Evolutionary conservation across 805 yeast species (phyloP).

Genomic region (Yarrowia osloensis): DNA sequence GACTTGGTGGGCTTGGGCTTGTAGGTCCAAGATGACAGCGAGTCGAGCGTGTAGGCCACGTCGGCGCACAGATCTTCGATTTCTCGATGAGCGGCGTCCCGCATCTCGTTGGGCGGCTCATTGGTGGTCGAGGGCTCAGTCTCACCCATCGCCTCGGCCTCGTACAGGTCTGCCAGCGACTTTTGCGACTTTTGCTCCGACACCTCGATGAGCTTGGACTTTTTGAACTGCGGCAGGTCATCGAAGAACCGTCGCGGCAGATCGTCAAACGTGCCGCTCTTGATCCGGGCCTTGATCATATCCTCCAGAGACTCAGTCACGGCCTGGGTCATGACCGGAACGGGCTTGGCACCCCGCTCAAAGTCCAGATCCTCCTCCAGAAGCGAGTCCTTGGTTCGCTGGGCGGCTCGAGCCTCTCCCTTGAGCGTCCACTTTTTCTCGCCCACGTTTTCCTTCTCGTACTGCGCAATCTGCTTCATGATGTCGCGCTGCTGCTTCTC

Average conservation of each 20-base stretch:
- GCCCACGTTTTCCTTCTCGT: slow-evolving; percentile 86
- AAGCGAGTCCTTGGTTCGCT: slow-evolving; percentile 82
- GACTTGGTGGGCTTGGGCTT: slow-evolving; percentile 85
- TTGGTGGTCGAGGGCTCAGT: slow-evolving; percentile 47
- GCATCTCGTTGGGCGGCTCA: slow-evolving; percentile 59
- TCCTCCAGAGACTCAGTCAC: slow-evolving; percentile 86
- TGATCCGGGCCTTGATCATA: slow-evolving; percentile 78
- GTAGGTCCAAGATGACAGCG: slow-evolving; percentile 91
- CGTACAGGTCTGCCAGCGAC: slow-evolving; percentile 89
- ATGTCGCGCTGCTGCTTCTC: slow-evolving; percentile 80
- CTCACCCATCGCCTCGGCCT: slow-evolving; percentile 65
- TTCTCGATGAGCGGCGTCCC: slow-evolving; percentile 75
- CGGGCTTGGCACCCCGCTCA: slow-evolving; percentile 93
- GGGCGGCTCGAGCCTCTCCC: slow-evolving; percentile 84
- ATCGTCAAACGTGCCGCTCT: slow-evolving; percentile 77
- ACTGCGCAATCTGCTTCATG: slow-evolving; percentile 70
- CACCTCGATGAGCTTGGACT: slow-evolving; percentile 60
- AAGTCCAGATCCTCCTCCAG: slow-evolving; percentile 77
- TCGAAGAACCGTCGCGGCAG: slow-evolving; percentile 66
- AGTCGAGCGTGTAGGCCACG: slow-evolving; percentile 73
- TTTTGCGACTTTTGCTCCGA: slow-evolving; percentile 82
- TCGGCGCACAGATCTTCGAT: slow-evolving; percentile 63
- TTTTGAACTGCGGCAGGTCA: slow-evolving; percentile 57
- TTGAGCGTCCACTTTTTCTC: slow-evolving; percentile 92
- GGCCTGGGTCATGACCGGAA: slow-evolving; percentile 90